Base-by-base conservation (phyloP, 352 stramenopile genomes). In the Lagenidium giganteum region DNA sequence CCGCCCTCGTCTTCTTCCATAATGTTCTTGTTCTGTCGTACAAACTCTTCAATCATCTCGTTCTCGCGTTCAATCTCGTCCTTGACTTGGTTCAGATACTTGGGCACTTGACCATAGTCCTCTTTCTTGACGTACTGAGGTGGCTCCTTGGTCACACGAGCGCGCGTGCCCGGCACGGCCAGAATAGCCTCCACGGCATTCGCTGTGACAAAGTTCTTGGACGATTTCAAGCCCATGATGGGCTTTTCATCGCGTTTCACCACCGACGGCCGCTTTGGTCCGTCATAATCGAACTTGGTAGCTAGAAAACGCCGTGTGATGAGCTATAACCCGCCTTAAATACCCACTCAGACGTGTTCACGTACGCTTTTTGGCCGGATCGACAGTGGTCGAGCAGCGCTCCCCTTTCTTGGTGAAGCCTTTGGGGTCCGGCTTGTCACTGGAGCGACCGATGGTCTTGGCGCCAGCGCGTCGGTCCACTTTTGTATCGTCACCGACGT, bases 161-260 rank as follows among this genome's bases (percentile, higher is more conserved):
- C 73, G 9, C 81, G 72, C 35, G 73, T 73, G 12, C 70, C 73
- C 0, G 81, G 77, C 33, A 89, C 66, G 27, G 84, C 54, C 9
- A 96, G 64, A 44, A 98, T 98, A 2, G 70, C 78, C 60, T 97
- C 88, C 3, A 97, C 81, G 8, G 93, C 91, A 71, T 98, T 98
- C 4, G 86, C 78, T 14, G 83, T 94, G 25, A 98, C 64, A 46
- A 91, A 98, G 47, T 98, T 96, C 62, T 96, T 97, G 40, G 72
- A 74, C 1, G 86, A 95, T 34, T 91, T 94, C 33, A 97, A 63
- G 0, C 90, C 93, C 70, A 96, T 88, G 34, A 97, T 87, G 2
- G 93, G 89, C 44, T 88, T 93, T 24, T 98, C 91, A 27, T 93
- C 67, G 11, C 68, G 65, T 31, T 70, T 83, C 23, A 96, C 90